These are phyloP conservation scores for Saccharomycopsis oosterbeekiorum DNA, from an alignment of 805 yeast species.

Conservation along the genomic window DNA sequence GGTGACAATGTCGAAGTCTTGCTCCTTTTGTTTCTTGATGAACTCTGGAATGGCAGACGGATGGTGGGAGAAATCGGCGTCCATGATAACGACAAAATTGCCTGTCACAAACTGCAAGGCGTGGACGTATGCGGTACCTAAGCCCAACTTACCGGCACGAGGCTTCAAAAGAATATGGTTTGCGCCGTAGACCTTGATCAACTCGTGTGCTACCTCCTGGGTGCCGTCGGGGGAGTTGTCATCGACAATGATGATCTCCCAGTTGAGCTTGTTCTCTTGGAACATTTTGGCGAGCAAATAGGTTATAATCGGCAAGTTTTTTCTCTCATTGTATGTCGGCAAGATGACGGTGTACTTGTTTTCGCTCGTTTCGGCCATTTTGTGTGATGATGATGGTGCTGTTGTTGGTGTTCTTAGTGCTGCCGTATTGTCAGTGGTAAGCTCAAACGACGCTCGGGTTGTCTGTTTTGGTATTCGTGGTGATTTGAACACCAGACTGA, in stretches of 20 bases:
- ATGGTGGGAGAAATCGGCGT: slow-evolving; percentile 76
- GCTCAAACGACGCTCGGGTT: neutral
- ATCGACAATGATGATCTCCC: slow-evolving; percentile 74
- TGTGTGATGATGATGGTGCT: neutral
- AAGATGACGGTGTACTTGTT: slow-evolving; percentile 63
- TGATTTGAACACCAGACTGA: neutral
- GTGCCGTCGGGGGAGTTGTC: slow-evolving; percentile 80
- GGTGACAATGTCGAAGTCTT: slow-evolving; percentile 39
- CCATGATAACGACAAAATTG: slow-evolving; percentile 71
- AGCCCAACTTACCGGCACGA: slow-evolving; percentile 67
- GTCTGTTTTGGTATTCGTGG: neutral
- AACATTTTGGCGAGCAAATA: slow-evolving; percentile 64
- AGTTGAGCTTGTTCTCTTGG: slow-evolving; percentile 42
- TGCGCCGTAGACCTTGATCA: slow-evolving; percentile 46
- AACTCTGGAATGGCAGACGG: slow-evolving; percentile 73
- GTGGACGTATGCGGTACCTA: slow-evolving; percentile 75
- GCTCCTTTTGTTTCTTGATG: slow-evolving; percentile 45
- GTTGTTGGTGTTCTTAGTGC: no score
- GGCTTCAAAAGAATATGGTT: slow-evolving; percentile 57
- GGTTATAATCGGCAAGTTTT: slow-evolving; percentile 56
- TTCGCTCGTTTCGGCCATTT: slow-evolving; percentile 9
- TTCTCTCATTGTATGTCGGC: slow-evolving; percentile 71
- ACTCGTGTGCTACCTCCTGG: slow-evolving; percentile 57
- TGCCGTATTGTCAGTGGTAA: no score
- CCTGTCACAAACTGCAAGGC: slow-evolving; percentile 66